phyloP scores from a whole-genome alignment of 2,329 filamentous ascomycete species.

The Trichoderma simmonsii region DNA sequence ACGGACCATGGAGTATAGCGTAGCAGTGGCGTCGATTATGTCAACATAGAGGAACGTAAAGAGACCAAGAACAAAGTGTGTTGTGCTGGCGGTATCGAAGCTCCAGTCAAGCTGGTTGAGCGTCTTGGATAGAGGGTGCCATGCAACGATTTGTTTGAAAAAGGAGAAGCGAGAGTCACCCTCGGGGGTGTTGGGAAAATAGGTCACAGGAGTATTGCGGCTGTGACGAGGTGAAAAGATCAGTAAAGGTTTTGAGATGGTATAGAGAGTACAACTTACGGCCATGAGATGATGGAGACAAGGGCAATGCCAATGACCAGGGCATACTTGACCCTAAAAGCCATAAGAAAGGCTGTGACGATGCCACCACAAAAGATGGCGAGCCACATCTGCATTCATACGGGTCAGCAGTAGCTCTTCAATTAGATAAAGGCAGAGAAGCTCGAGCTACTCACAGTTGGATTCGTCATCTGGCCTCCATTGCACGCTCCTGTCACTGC shows the following conservation, averaged over 20 bases:
- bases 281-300: slow-evolving; percentile 73
- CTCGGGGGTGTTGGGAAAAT: slow-evolving; percentile 64
- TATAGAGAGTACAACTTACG: slow-evolving; percentile 44
- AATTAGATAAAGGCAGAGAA: not conserved
- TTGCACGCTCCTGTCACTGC: slow-evolving; percentile 47
- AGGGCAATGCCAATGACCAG: slow-evolving; percentile 71
- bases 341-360: slow-evolving; percentile 76
- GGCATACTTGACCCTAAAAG: slow-evolving; percentile 71
- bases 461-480: slow-evolving; percentile 69
- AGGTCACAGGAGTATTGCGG: slow-evolving; percentile 65
- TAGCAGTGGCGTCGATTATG: slow-evolving; percentile 75
- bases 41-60: slow-evolving; percentile 79
- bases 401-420: slow-evolving; percentile 7
- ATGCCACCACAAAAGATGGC: slow-evolving; percentile 79
- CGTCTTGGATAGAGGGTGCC: slow-evolving; percentile 65
- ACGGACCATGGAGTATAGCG: slow-evolving; percentile 76
- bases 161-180: slow-evolving; percentile 66
- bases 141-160: slow-evolving; percentile 69
- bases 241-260: not conserved
- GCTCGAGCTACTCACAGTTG: slow-evolving; percentile 50
- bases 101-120: slow-evolving; percentile 66
- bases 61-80: slow-evolving; percentile 66
- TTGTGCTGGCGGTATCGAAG: slow-evolving; percentile 48
- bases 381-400: slow-evolving; percentile 65
- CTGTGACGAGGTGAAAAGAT: slow-evolving; percentile 33